These are phyloP conservation scores for Platismatia glauca DNA, from an alignment of 495 filamentous ascomycete genomes.

Conservation along the genomic window DNA sequence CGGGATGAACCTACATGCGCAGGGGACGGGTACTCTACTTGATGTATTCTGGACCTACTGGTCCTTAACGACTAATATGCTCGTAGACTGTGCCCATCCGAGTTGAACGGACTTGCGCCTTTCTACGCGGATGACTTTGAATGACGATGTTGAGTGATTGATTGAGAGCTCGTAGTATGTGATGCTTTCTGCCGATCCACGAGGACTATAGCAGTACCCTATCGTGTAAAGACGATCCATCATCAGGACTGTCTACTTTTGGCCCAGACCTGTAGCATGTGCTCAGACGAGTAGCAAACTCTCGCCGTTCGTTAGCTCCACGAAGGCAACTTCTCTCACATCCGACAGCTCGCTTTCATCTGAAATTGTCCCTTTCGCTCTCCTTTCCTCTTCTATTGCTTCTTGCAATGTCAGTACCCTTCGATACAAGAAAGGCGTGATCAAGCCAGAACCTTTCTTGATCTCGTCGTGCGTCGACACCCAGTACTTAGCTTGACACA, in stretches of 20 bases:
- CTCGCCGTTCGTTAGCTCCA: slow-evolving; percentile 36
- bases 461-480: slow-evolving; percentile 50
- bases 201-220: not conserved
- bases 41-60: too few species aligned
- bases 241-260: not conserved
- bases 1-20: too few species aligned
- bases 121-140: not conserved
- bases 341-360: slow-evolving; percentile 20
- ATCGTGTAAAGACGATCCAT: not conserved
- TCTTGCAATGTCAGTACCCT: slow-evolving; percentile 36
- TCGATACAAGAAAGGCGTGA: slow-evolving; percentile 40
- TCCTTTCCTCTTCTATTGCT: slow-evolving; percentile 35
- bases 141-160: not conserved
- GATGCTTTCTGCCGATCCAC: not conserved
- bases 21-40: too few species aligned
- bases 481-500: slow-evolving; percentile 45
- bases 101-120: too few species aligned
- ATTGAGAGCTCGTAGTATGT: not conserved
- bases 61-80: too few species aligned
- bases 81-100: not conserved
- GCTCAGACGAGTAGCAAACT: slow-evolving; percentile 29
- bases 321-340: slow-evolving; percentile 29
- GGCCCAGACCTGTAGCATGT: not conserved
- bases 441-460: slow-evolving; percentile 43
- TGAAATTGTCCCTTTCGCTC: slow-evolving; percentile 10